A percentile compares a stretch with the other conserved stretches of the same genome.
These are phyloP conservation scores for Phlebiopsis gigantea DNA, from an alignment of 768 basidiomycete species.

Conservation along the genomic window DNA sequence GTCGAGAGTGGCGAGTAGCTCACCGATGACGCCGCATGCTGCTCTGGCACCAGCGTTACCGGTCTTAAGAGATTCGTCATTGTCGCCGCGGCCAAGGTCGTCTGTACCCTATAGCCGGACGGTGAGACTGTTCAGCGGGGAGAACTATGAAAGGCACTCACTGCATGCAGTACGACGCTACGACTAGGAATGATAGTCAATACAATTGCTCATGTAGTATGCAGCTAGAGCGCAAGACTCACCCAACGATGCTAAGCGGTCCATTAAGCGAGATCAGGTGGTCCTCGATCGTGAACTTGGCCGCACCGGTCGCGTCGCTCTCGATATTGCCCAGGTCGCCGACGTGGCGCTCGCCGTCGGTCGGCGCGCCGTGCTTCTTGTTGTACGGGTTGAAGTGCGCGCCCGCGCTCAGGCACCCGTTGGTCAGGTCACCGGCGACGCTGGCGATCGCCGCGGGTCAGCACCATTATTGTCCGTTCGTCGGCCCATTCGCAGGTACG, in stretches of 20 bases:
- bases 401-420: constrained; percentile 66
- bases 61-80: constrained; percentile 68
- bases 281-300: constrained; percentile 56
- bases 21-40: constrained; percentile 83
- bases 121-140: neutral
- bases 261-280: constrained; percentile 61
- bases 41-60: constrained; percentile 73
- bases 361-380: constrained; percentile 60
- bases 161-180: constrained; percentile 70
- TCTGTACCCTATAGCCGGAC: constrained; percentile 51
- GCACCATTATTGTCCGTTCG: neutral
- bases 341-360: constrained; percentile 54
- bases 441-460: neutral
- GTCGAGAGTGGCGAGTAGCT: no score
- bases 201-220: neutral
- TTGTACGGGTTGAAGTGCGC: constrained; percentile 73
- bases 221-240: constrained; percentile 18
- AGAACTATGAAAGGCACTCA: no score
- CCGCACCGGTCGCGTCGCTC: constrained; percentile 52
- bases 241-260: constrained; percentile 66
- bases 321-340: constrained; percentile 76
- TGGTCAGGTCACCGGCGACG: constrained; percentile 53
- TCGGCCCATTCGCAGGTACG: constrained; percentile 20
- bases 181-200: constrained; percentile 37
- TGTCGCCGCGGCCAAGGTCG: constrained; percentile 68